These are phyloP conservation scores for Boletus vermiculosoides DNA, from an alignment of 768 basidiomycete genomes.

Conservation along the genomic window DNA sequence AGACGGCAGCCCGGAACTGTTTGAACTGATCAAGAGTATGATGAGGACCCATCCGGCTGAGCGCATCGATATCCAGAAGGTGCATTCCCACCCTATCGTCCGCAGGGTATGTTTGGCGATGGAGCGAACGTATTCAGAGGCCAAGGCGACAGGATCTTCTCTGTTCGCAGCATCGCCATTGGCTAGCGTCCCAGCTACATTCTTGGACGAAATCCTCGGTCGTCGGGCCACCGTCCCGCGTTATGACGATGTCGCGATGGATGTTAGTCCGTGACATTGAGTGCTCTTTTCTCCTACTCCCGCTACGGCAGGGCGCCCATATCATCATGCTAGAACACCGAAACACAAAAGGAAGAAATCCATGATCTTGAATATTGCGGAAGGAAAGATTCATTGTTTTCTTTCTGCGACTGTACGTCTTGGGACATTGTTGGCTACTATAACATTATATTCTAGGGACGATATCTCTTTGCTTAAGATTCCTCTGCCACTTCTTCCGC, in stretches of 20 bases:
- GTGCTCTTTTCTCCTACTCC: background rate
- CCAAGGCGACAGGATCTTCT: constrained; percentile 35
- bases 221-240: constrained; percentile 12
- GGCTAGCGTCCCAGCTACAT: constrained; percentile 56
- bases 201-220: constrained; percentile 63
- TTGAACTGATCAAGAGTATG: constrained; percentile 69
- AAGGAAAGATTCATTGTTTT: constrained; percentile 8
- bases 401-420: constrained; percentile 30
- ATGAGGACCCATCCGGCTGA: constrained; percentile 68
- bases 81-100: constrained; percentile 65
- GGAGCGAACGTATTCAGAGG: constrained; percentile 47
- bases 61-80: constrained; percentile 55
- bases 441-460: constrained; percentile 38
- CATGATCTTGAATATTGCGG: constrained; percentile 22
- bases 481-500: constrained; percentile 4
- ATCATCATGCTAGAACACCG: constrained; percentile 3
- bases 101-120: constrained; percentile 60
- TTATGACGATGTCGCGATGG: constrained; percentile 37
- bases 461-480: constrained; percentile 30
- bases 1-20: constrained; percentile 61
- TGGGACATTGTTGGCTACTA: constrained; percentile 36
- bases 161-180: constrained; percentile 63
- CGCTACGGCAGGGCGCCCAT: background rate
- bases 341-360: constrained; percentile 5
- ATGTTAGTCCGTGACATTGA: constrained; percentile 36